These are phyloP conservation scores for Moniliella sp. DNA, from an alignment of 1,284 basidiomycete species.

Conservation along the genomic window DNA sequence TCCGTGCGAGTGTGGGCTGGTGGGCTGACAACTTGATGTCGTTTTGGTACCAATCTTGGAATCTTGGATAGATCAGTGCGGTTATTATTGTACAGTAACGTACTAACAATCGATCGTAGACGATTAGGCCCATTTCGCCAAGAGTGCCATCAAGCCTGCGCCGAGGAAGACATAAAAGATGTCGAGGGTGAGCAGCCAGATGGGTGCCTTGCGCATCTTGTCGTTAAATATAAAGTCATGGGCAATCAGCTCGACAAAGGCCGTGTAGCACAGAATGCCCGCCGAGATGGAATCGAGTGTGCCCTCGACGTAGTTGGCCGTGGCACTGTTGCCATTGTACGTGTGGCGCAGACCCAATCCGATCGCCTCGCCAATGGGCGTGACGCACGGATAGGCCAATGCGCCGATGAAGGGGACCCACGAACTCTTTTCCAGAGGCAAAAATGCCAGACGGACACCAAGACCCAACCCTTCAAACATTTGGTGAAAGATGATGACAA, in stretches of 20 bases:
- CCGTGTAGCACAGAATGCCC: constrained; percentile 31
- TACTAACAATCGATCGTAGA: no score
- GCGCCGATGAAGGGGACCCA: constrained; percentile 6
- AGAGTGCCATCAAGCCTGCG: constrained; percentile 36
- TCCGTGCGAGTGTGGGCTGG: no score
- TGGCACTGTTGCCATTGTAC: constrained; percentile 25
- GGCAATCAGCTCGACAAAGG: constrained; percentile 26
- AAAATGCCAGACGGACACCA: constrained; percentile 10
- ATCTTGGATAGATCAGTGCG: no score
- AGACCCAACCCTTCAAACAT: constrained; percentile 33
- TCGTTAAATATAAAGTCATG: constrained; percentile 22
- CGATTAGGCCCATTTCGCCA: constrained; percentile 31
- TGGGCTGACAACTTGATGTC: no score
- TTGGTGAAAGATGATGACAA: constrained; percentile 54
- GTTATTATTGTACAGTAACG: no score
- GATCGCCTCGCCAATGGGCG: constrained; percentile 30
- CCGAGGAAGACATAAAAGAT: constrained; percentile 33
- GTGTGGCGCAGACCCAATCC: constrained; percentile 24
- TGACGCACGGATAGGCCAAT: constrained; percentile 22
- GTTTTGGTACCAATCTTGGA: no score
- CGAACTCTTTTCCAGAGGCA: constrained; percentile 1
- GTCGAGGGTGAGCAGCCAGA: constrained; percentile 7
- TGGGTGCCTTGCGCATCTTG: constrained; percentile 1
- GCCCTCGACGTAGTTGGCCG: constrained; percentile 26
- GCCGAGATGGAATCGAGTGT: constrained; percentile 25